These are phyloP conservation scores for Collybia sp. DNA, from an alignment of 768 basidiomycete species.

Conservation along the genomic window DNA sequence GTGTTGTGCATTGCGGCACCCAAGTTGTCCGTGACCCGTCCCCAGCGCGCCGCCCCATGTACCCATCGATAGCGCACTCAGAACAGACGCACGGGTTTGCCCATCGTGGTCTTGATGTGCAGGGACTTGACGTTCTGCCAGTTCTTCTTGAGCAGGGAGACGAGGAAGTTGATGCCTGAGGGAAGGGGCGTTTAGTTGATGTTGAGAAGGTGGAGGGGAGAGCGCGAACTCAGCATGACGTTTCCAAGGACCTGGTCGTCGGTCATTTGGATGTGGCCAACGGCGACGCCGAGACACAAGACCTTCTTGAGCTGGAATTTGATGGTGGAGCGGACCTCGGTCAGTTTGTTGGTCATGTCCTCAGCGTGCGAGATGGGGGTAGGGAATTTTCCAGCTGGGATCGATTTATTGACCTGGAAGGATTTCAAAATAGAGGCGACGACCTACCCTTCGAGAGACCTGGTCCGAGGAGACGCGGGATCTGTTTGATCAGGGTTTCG, in stretches of 20 bases:
- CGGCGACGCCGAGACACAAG: slow-evolving; percentile 96
- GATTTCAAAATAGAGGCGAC: neutral
- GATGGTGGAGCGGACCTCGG: slow-evolving; percentile 97
- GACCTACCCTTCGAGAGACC: slow-evolving; percentile 95
- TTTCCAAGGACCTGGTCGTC: slow-evolving; percentile 97
- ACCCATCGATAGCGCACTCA: slow-evolving; percentile 31
- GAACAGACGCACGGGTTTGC: slow-evolving; percentile 95
- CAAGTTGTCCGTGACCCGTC: slow-evolving; percentile 15
- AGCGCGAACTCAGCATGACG: slow-evolving; percentile 86
- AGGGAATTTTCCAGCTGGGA: slow-evolving; percentile 93
- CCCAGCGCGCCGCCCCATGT: slow-evolving; percentile 12
- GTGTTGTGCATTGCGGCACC: slow-evolving; percentile 77
- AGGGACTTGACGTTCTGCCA: slow-evolving; percentile 99
- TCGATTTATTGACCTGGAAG: neutral
- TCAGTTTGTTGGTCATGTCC: slow-evolving; percentile 86
- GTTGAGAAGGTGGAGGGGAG: neutral
- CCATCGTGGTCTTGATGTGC: slow-evolving; percentile 99
- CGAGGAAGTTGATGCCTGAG: slow-evolving; percentile 97
- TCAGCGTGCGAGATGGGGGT: slow-evolving; percentile 93
- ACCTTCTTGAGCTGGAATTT: slow-evolving; percentile 99
- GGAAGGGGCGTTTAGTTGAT: slow-evolving; percentile 4
- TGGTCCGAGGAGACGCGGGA: slow-evolving; percentile 98
- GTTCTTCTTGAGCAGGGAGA: slow-evolving; percentile 99
- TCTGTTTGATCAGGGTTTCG: slow-evolving; percentile 98
- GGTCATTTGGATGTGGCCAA: slow-evolving; percentile 96